Percentiles rank a stretch among this genome's conserved stretches.
These are phyloP conservation scores for Pseudisothecium myosuroides DNA, from an alignment of 225 moss, liverwort and hornwort species.

Conservation along the genomic window DNA sequence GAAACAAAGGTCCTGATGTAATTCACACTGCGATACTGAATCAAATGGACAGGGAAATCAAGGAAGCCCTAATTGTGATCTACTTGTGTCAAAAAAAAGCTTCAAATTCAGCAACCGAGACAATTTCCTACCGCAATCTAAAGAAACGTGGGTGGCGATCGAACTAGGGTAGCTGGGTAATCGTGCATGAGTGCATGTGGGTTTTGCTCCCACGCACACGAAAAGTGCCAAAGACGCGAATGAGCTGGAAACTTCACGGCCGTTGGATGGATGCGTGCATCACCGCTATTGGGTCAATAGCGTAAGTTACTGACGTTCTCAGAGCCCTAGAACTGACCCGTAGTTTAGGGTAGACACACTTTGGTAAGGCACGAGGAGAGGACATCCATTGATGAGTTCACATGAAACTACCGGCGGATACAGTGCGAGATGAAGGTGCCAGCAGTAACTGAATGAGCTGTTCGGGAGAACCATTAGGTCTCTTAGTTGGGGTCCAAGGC, in stretches of 20 bases:
- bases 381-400: background rate
- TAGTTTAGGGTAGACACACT: background rate
- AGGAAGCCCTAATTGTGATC: background rate
- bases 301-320: background rate
- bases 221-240: background rate
- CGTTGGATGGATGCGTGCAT: slow-evolving; percentile 22
- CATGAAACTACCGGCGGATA: background rate
- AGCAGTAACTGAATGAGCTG: slow-evolving; percentile 5
- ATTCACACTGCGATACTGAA: background rate
- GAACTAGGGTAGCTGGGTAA: background rate
- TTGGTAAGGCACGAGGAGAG: background rate
- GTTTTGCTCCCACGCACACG: background rate
- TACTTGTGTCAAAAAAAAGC: background rate
- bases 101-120: background rate
- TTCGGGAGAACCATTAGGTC: background rate
- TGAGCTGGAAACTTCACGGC: background rate
- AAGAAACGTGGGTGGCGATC: background rate
- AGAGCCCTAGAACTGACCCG: background rate
- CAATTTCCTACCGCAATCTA: background rate
- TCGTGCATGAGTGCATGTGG: background rate
- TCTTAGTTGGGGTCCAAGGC: background rate
- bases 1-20: background rate
- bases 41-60: background rate
- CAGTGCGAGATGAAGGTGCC: background rate
- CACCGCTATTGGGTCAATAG: background rate